These are phyloP conservation scores for Rhizopus delemar DNA, from an alignment of 371 early-diverging fungal genomes.

Conservation along the genomic window DNA sequence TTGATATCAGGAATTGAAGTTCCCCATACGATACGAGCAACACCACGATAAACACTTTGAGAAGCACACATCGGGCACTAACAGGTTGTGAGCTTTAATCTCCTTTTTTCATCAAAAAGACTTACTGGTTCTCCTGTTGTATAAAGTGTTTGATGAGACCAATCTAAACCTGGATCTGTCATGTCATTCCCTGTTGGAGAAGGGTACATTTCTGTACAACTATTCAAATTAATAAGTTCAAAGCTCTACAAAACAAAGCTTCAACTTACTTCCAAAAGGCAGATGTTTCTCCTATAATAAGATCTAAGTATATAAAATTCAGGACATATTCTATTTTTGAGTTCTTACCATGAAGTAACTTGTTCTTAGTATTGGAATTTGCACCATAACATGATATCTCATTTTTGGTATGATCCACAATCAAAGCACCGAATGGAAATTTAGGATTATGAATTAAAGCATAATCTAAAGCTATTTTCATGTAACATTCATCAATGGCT, in stretches of 20 bases:
- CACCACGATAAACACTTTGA: constrained; percentile 41
- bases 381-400: constrained; percentile 34
- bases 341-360: constrained; percentile 30
- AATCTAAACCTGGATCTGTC: constrained; percentile 35
- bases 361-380: constrained; percentile 31
- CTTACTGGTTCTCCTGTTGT: constrained; percentile 45
- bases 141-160: constrained; percentile 41
- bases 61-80: constrained; percentile 46
- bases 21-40: constrained; percentile 42
- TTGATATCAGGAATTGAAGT: constrained; percentile 41
- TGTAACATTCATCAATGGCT: constrained; percentile 31
- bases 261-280: constrained; percentile 37
- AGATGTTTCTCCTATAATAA: constrained; percentile 29
- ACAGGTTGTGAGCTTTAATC: neutral
- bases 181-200: constrained; percentile 37
- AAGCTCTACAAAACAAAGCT: neutral
- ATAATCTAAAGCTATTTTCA: constrained; percentile 35
- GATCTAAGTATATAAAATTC: constrained; percentile 1
- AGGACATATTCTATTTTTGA: neutral
- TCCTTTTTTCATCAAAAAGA: constrained; percentile 10
- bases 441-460: constrained; percentile 29
- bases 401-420: constrained; percentile 32
- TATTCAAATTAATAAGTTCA: constrained; percentile 3
- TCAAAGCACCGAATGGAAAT: constrained; percentile 34
- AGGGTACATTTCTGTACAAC: constrained; percentile 42